phyloP scores from a whole-genome alignment of 805 yeast species.

The Grigorovia transvaalensis region DNA sequence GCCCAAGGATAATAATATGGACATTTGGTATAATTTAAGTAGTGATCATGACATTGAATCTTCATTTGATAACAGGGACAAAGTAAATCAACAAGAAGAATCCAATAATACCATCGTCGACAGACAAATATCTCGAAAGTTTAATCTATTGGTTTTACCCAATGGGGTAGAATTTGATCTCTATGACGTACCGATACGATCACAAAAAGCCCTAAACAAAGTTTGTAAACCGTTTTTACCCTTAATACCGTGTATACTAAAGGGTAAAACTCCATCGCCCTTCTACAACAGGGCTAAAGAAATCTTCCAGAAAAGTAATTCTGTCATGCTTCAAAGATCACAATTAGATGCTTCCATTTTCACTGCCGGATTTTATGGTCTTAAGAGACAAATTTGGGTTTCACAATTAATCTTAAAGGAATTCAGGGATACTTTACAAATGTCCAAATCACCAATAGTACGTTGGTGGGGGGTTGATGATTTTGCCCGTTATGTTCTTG shows the following conservation, averaged over 20 bases:
- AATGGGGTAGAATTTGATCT: background rate
- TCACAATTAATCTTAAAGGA: conserved; percentile 33
- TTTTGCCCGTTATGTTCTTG: conserved; percentile 48
- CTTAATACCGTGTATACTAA: conserved; percentile 32
- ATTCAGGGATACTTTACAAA: conserved; percentile 26
- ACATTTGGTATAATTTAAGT: background rate
- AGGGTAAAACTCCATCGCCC: conserved; percentile 36
- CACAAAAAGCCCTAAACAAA: conserved; percentile 4
- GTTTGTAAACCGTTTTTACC: conserved; percentile 27
- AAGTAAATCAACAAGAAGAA: too few relatives aligned
- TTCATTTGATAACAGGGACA: background rate
- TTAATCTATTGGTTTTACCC: background rate
- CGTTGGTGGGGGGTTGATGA: conserved; percentile 51
- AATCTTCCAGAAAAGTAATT: conserved; percentile 30
- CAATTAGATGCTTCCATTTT: conserved; percentile 16
- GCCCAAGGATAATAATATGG: background rate
- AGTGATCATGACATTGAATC: background rate
- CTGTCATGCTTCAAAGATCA: conserved; percentile 14
- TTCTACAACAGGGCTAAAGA: conserved; percentile 43
- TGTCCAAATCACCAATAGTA: conserved; percentile 35
- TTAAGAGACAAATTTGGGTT: conserved; percentile 43
- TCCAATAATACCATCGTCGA: too few relatives aligned
- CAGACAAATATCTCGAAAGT: too few relatives aligned
- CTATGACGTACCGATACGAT: background rate
- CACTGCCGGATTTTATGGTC: conserved; percentile 53